A percentile compares a stretch with the other conserved stretches of the same genome.
Evolutionary conservation across 176 grass and related monocot species (phyloP).

Genomic region (Oropetium thomaeum): DNA sequence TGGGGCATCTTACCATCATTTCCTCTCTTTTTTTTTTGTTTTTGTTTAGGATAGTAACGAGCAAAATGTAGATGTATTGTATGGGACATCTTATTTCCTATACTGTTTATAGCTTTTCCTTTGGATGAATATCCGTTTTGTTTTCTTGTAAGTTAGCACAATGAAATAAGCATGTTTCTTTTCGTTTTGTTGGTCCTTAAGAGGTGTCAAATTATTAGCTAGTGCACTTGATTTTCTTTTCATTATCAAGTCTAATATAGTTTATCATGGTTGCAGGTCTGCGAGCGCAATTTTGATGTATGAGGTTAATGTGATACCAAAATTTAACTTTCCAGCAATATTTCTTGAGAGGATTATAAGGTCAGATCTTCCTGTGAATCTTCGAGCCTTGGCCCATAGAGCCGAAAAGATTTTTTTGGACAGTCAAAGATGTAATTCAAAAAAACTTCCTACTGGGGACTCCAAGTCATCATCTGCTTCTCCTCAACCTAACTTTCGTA

Average conservation of each 20-base stretch:
- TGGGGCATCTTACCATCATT: not conserved
- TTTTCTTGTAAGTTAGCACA: not conserved
- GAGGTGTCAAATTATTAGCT: not conserved
- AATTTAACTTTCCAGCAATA: slow-evolving; percentile 91
- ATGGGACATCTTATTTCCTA: not conserved
- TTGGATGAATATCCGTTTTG: not conserved
- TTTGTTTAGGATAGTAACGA: not conserved
- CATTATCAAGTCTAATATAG: not conserved
- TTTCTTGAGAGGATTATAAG: slow-evolving; percentile 96
- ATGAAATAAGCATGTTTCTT: not conserved
- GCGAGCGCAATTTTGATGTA: slow-evolving; percentile 67
- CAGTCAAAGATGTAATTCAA: slow-evolving; percentile 44
- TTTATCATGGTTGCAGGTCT: slow-evolving; percentile 42
- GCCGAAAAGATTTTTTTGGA: slow-evolving; percentile 67
- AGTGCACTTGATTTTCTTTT: not conserved
- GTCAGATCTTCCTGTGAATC: slow-evolving; percentile 91
- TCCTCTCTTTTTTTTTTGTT: not conserved
- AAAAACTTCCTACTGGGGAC: slow-evolving; percentile 29
- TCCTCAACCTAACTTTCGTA: slow-evolving; percentile 32
- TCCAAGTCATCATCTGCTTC: slow-evolving; percentile 23
- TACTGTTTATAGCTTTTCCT: not conserved
- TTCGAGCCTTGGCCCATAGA: slow-evolving; percentile 70
- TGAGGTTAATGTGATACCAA: slow-evolving; percentile 88
- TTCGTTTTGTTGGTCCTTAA: not conserved
- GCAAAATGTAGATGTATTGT: not conserved